These are phyloP conservation scores for Chaetomium sp. DNA, from an alignment of 2,329 filamentous ascomycete species.

Conservation along the genomic window DNA sequence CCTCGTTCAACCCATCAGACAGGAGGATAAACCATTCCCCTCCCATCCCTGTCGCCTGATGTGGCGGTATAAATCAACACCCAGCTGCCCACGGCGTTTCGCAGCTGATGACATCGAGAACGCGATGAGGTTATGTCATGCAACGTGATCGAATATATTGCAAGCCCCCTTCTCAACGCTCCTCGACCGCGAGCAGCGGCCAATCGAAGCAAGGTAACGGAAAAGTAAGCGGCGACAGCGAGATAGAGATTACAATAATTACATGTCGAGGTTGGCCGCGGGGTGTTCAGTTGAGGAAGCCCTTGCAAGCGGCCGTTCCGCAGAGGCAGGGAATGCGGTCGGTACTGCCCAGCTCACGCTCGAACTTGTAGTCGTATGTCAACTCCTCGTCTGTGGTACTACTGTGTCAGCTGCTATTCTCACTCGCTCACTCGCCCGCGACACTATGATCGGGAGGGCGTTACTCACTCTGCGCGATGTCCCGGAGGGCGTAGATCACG, in stretches of 20 bases:
- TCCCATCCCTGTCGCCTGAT: not conserved
- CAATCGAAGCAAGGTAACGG: not conserved
- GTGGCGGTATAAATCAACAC: not conserved
- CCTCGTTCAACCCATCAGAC: not conserved
- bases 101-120: not conserved
- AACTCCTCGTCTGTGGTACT: constrained; percentile 81
- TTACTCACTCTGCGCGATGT: constrained; percentile 86
- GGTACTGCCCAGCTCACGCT: constrained; percentile 90
- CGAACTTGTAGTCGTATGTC: constrained; percentile 99
- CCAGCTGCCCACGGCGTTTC: not conserved
- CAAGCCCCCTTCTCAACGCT: not conserved
- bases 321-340: constrained; percentile 98
- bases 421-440: no score
- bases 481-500: constrained; percentile 95
- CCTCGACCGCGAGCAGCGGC: not conserved
- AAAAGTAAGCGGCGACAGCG: not conserved
- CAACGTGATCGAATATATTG: not conserved
- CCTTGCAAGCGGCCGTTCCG: constrained; percentile 94
- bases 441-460: no score
- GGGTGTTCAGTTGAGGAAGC: constrained; percentile 83
- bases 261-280: not conserved
- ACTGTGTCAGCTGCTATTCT: constrained; percentile 29
- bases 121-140: not conserved
- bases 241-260: constrained; percentile 9
- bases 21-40: not conserved